A percentile compares a stretch with the other conserved stretches of the same genome.
Conservation (phyloP, 2,329 filamentous ascomycete species). For the Cercospora zeina region DNA sequence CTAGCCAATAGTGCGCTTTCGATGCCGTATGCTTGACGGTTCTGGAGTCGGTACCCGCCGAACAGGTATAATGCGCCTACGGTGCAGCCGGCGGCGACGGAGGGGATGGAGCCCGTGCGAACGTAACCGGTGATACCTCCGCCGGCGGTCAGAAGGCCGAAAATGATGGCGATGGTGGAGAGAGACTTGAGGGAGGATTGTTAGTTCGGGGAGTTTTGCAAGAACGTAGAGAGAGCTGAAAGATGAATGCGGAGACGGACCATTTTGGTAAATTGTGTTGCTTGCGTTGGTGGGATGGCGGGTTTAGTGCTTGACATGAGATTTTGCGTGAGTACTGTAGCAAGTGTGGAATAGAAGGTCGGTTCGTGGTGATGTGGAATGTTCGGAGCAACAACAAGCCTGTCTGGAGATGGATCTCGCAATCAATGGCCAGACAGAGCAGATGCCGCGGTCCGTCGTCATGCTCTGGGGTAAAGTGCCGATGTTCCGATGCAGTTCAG, state of each 20-base stretch:
- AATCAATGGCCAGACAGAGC: constrained; percentile 1
- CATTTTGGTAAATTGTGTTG: constrained; percentile 15
- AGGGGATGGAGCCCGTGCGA: constrained; percentile 81
- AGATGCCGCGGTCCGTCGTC: constrained; percentile 11
- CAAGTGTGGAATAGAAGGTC: neutral
- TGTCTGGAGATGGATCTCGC: constrained; percentile 8
- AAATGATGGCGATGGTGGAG: constrained; percentile 65
- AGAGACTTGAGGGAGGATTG: constrained; percentile 18
- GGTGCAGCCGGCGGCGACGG: constrained; percentile 77
- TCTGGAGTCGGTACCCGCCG: constrained; percentile 77
- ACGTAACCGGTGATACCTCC: constrained; percentile 87
- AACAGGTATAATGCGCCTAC: constrained; percentile 79
- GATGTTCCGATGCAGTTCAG: constrained; percentile 10
- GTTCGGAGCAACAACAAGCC: neutral
- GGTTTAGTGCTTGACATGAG: constrained; percentile 20
- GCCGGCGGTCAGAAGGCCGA: constrained; percentile 78
- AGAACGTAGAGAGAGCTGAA: neutral
- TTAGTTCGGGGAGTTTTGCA: constrained; percentile 6
- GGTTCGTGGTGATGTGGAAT: neutral
- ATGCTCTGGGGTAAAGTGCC: constrained; percentile 11
- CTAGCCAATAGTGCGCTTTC: constrained; percentile 89
- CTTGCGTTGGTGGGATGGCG: constrained; percentile 14
- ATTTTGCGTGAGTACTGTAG: neutral
- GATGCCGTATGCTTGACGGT: constrained; percentile 73
- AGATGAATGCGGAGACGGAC: constrained; percentile 1